Base-by-base conservation (phyloP, 2,329 filamentous ascomycete genomes). In the Talaromyces sp. region DNA sequence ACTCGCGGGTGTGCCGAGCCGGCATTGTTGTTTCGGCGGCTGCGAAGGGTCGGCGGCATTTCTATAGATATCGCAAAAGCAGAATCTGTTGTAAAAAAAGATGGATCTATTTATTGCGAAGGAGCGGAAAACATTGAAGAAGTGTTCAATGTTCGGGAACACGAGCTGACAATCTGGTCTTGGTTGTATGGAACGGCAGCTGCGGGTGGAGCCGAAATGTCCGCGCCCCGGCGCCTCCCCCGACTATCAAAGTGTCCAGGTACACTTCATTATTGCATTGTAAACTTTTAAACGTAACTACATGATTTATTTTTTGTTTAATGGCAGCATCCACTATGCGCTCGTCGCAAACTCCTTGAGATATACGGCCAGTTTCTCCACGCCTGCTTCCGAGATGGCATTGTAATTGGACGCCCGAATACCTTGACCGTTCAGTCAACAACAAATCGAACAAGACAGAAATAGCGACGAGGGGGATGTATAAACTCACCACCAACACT, bases 331-430 rank as follows among this genome's bases (percentile, higher is more conserved):
- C 19, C 10, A 54, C 46, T 50, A 61, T 14, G 59, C 35, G n/a
- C 24, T 21, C 21, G 63, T 66, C 48, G 83, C 84, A 74, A 81
- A 88, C 24, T 85, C 83, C 58, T 83, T 76, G 57, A 81, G 68
- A 63, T 77, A 81, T 21, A 65, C 66, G 19, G 68, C 72, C 63
- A 78, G 62, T 60, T 75, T 79, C 65, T 80, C 72, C 10, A 78
- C 77, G 54, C 74, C 77, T 54, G 74, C 72, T 60, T 78, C 60
- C 0, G 88, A 75, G 48, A 97, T 87, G 1, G 90, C 89, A 76
- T 96, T 97, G 78, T 97, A 97, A 73, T 94, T 96, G 74, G 85
- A 89, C 21, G 88, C 88, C 14, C 93, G 85, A 63, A 97, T 92
- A 29, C 92, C 59, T 61, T 29, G 43, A 24, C 7, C 19, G 14